Evolutionary conservation across 257 asterid genomes (phyloP).

Genomic region (Solanum medicagineum): DNA sequence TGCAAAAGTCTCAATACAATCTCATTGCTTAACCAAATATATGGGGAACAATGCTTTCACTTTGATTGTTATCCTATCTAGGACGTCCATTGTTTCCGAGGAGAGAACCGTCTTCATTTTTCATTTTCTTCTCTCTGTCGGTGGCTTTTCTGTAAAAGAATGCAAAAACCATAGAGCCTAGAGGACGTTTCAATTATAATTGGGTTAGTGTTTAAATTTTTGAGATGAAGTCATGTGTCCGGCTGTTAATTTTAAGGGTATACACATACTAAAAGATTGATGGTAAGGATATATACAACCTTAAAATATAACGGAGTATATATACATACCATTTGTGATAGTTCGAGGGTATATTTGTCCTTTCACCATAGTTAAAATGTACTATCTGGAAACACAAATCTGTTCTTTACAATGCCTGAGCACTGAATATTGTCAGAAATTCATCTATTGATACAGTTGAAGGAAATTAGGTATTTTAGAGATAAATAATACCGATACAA

Average conservation of each 20-base stretch:
- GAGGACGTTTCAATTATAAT: neutral
- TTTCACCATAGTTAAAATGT: neutral
- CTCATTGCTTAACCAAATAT: no score
- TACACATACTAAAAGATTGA: neutral
- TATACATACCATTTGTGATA: neutral
- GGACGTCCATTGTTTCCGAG: neutral
- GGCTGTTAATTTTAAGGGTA: neutral
- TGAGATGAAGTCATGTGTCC: no score
- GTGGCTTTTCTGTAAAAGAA: neutral
- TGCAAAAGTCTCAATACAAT: no score
- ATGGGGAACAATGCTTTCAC: no score
- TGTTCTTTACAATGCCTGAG: neutral
- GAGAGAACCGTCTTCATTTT: neutral
- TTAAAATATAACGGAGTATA: neutral
- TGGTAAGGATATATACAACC: neutral
- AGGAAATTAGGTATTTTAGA: neutral
- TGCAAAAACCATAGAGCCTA: neutral
- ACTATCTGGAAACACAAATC: neutral
- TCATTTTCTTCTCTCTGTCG: neutral
- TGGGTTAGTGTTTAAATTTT: neutral
- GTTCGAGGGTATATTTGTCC: neutral
- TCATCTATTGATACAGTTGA: neutral
- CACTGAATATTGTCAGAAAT: neutral
- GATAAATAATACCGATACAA: neutral
- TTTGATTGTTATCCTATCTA: neutral